Evolutionary conservation across 495 filamentous ascomycete genomes (phyloP).

Genomic region (Penicillium atrosanguineum): DNA sequence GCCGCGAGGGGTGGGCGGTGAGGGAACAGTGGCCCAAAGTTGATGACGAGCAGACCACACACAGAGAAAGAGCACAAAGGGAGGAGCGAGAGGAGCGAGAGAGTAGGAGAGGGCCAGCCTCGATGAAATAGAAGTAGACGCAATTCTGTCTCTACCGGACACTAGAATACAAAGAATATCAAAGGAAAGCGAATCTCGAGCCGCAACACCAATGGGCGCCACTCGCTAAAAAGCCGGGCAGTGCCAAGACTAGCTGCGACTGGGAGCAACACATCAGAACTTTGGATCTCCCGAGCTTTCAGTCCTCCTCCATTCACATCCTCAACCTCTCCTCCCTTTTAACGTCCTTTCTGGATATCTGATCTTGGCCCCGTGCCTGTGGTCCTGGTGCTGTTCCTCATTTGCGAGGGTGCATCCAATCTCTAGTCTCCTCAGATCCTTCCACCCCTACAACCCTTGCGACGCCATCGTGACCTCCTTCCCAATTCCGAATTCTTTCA

Average conservation of each 20-base stretch:
- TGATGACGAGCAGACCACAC: slow-evolving; percentile 22
- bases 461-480: slow-evolving; percentile 32
- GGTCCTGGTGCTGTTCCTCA: slow-evolving; percentile 41
- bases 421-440: slow-evolving; percentile 19
- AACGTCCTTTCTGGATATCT: slow-evolving; percentile 34
- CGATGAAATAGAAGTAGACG: background rate
- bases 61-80: background rate
- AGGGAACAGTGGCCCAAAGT: slow-evolving; percentile 14
- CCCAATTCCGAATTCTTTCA: slow-evolving; percentile 33
- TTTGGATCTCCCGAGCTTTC: slow-evolving; percentile 22
- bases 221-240: slow-evolving; percentile 37
- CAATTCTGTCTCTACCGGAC: background rate
- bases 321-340: slow-evolving; percentile 19
- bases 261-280: slow-evolving; percentile 33
- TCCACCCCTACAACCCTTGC: slow-evolving; percentile 32
- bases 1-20: slow-evolving; percentile 25
- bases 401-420: slow-evolving; percentile 37
- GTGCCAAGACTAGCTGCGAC: slow-evolving; percentile 30
- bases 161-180: background rate
- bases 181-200: background rate
- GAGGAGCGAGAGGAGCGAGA: background rate
- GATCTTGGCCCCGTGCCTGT: slow-evolving; percentile 39
- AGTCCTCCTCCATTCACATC: slow-evolving; percentile 28
- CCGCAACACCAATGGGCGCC: slow-evolving; percentile 24
- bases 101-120: background rate